These are phyloP conservation scores for Tulasnella sp. DNA, from an alignment of 768 basidiomycete genomes.

Conservation along the genomic window DNA sequence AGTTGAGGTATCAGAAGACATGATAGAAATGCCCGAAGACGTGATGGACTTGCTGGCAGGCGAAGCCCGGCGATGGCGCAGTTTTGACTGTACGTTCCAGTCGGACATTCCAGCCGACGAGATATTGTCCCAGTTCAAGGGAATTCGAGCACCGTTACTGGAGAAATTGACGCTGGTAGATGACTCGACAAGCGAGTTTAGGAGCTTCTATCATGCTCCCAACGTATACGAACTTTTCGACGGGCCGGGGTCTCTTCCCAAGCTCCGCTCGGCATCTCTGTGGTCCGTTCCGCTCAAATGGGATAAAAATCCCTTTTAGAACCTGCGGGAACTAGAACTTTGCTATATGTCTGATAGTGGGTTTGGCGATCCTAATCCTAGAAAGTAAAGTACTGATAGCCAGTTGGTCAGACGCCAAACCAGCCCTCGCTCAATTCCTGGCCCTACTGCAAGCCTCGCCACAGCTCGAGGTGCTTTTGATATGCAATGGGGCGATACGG, in stretches of 20 bases:
- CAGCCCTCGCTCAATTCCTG: not conserved
- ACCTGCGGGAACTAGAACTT: constrained; percentile 10
- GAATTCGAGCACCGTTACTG: constrained; percentile 1
- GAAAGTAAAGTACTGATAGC: not conserved
- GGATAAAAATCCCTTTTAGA: not conserved
- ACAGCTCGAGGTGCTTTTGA: constrained; percentile 5
- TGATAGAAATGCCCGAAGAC: not conserved
- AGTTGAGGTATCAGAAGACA: not conserved
- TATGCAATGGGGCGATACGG: not conserved
- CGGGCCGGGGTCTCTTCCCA: constrained; percentile 16
- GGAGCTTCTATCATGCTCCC: not conserved
- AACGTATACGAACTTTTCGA: constrained; percentile 5
- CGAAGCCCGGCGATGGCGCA: constrained; percentile 6
- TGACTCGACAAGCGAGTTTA: not conserved
- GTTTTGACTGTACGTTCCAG: constrained; percentile 12
- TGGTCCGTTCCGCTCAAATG: constrained; percentile 13
- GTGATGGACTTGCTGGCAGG: not conserved
- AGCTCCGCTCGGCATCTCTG: not conserved
- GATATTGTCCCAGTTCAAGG: constrained; percentile 3
- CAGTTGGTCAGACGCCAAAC: not conserved
- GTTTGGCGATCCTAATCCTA: not conserved
- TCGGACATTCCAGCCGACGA: not conserved
- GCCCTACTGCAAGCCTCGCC: not conserved
- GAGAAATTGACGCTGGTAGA: not conserved
- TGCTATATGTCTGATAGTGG: constrained; percentile 11